Evolutionary conservation across 179 eudicot genomes (phyloP).

Genomic region (Sideroxylon spinosum): DNA sequence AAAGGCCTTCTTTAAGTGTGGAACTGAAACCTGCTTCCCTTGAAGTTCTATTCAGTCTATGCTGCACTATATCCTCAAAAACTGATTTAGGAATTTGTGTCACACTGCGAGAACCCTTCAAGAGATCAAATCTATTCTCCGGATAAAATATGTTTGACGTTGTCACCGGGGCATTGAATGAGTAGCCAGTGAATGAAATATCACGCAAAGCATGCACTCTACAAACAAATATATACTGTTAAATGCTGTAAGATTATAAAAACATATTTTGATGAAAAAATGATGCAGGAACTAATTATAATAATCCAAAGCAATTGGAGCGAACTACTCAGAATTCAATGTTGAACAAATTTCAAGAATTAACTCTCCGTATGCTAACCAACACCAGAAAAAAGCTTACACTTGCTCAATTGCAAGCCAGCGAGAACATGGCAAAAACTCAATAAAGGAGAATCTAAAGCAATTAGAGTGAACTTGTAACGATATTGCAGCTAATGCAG

Average conservation of each 20-base stretch:
- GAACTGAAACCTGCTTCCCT: slow-evolving; percentile 26
- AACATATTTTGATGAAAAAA: not conserved
- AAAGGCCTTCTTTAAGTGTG: slow-evolving; percentile 1
- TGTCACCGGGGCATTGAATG: slow-evolving; percentile 17
- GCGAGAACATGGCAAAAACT: not conserved
- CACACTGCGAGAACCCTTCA: slow-evolving; percentile 32
- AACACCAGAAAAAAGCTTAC: not conserved
- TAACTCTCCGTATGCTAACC: not conserved
- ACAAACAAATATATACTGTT: slow-evolving; percentile 6
- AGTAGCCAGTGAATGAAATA: not conserved
- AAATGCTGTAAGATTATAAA: not conserved
- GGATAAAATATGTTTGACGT: slow-evolving; percentile 14
- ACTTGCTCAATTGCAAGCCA: not conserved
- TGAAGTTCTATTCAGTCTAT: slow-evolving; percentile 28
- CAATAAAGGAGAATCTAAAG: too few species aligned
- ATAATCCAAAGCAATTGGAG: slow-evolving; percentile 7
- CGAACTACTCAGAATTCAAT: not conserved
- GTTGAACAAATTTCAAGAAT: not conserved
- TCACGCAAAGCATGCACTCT: slow-evolving; percentile 16
- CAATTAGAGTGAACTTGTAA: not conserved
- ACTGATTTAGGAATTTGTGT: slow-evolving; percentile 30
- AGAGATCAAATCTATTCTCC: slow-evolving; percentile 23
- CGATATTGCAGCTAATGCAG: not conserved
- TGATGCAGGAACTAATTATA: not conserved
- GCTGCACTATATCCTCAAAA: slow-evolving; percentile 33